Base-by-base conservation (phyloP, 208 protist species). In the Leishmania major region DNA sequence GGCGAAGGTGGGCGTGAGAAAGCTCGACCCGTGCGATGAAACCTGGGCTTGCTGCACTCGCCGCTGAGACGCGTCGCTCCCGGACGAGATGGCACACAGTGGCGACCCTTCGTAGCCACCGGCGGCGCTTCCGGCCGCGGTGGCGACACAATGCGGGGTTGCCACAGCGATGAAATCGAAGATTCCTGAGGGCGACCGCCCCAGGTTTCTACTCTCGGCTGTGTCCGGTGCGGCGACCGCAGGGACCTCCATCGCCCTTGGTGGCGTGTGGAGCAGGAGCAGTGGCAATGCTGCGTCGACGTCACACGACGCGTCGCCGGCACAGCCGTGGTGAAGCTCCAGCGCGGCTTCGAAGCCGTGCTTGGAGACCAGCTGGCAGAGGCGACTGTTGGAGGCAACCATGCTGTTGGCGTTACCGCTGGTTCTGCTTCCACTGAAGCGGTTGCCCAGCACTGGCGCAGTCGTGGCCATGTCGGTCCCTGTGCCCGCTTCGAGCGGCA, bases 1-100 rank as follows among this genome's bases (percentile, higher is more conserved):
- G 7, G 80, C 66, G 28, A 40, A 69, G 28, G 19, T 64, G 66
- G 79, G 59, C 2, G 83, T 78, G 22, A 83, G 15, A 55, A 85
- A 81, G 62, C 82, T 85, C 13, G 71, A 67, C 37, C 15, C 22
- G 8, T 62, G 77, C 37, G 77, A 81, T 17, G 62, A 40, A 57
- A 57, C 15, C 37, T n/a, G 43, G 47, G 17, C 35, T 69, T 35
- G 55, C 2, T 17, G 49, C 43, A 22, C n/a, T 47, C 51, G 77
- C 17, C 49, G 64, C 64, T 78, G 74, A 8, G 47, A 59, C n/a
- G 73, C n/a, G 7, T 28, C 73, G 51, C 53, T 45, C 51, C 6
- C 19, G 19, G 73, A 62, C 1, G 51, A 62, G 73, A 17, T 43
- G 51, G 51, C 51, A 19, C 51, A 77, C n/a, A 28, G 73, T 62